Evolutionary conservation across 345 rosid genomes (phyloP), one percentile per base, ranked within the genome.

Genomic region (Conringia planisiliqua): DNA sequence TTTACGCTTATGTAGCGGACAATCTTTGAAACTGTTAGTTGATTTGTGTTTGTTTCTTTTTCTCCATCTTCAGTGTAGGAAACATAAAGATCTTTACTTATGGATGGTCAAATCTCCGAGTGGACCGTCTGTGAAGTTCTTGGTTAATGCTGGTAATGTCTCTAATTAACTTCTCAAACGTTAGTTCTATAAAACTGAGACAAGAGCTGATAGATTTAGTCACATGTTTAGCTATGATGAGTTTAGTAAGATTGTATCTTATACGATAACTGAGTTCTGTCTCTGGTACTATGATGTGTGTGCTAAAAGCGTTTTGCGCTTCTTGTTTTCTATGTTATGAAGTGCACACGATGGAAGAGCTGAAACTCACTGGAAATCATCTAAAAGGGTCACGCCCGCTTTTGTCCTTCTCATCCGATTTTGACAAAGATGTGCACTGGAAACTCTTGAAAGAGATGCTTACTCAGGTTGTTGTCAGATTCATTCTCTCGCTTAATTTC

Each of bases 311-410:
- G 17, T 13, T 42, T 42, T 82, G 78, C 40, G n/a, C n/a, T n/a
- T 55, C 61, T 32, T 16, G 24, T 68, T 6, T 6, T 63, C 68
- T 11, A 32, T 46, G 3, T 55, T 17, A 66, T 88, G 44, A 17
- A 92, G 97, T 90, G 64, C 99, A 95, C 81, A 89, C 97, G 5
- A 92, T 95, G 98, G 98, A 90, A 75, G 97, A 92, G 82, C 74
- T 95, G 77, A 95, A 92, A 84, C 96, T 95, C 27, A 95, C 99
- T 48, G 98, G 99, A 70, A 92, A 95, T 67, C 98, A 95, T 85
- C 79, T 95, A 62, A 86, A 81, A 80, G 97, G 90, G 10, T 95
- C 98, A 3, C 85, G 98, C 1, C 98, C 98, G 24, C 61, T 92
- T 54, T 68, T 95, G 86, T 87, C 97, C 18, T 90, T 95, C 80